phyloP scores from a whole-genome alignment of 225 moss, liverwort and hornwort genomes.

The Physcomitrium patens region DNA sequence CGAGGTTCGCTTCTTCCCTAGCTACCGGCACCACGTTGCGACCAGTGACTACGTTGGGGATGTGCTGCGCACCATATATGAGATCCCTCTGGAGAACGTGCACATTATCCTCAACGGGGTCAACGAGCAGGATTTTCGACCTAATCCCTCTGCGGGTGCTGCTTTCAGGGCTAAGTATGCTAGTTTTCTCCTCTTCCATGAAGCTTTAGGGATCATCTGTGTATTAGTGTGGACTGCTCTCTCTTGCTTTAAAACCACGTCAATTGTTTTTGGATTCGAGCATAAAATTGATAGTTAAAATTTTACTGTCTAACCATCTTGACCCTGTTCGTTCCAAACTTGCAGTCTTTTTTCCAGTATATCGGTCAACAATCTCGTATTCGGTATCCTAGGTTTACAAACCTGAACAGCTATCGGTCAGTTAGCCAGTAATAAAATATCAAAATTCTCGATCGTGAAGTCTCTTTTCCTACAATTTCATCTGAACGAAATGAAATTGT shows the following conservation, averaged over 20 bases:
- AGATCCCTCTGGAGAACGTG: slow-evolving; percentile 78
- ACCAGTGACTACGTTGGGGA: slow-evolving; percentile 98
- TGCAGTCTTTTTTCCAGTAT: too few species aligned
- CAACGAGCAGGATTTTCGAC: slow-evolving; percentile 66
- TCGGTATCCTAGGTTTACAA: too few species aligned
- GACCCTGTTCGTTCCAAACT: too few species aligned
- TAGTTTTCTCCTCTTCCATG: not conserved
- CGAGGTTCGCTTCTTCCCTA: slow-evolving; percentile 94
- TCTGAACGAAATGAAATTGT: too few species aligned
- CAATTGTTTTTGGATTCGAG: too few species aligned
- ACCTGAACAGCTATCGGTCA: too few species aligned
- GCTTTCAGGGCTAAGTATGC: slow-evolving; percentile 67
- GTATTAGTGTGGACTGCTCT: not conserved
- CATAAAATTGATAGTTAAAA: too few species aligned
- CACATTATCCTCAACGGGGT: slow-evolving; percentile 95
- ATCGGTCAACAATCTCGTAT: too few species aligned
- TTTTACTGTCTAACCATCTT: too few species aligned
- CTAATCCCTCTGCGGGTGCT: slow-evolving; percentile 70
- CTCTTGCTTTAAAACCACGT: too few species aligned
- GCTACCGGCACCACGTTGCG: slow-evolving; percentile 90
- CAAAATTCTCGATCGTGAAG: too few species aligned
- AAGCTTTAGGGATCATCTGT: not conserved
- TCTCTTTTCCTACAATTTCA: not conserved
- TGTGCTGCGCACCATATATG: slow-evolving; percentile 93
- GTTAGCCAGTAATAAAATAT: not conserved